phyloP scores from a whole-genome alignment of 768 basidiomycete species.

The Tulasnella calospora region DNA sequence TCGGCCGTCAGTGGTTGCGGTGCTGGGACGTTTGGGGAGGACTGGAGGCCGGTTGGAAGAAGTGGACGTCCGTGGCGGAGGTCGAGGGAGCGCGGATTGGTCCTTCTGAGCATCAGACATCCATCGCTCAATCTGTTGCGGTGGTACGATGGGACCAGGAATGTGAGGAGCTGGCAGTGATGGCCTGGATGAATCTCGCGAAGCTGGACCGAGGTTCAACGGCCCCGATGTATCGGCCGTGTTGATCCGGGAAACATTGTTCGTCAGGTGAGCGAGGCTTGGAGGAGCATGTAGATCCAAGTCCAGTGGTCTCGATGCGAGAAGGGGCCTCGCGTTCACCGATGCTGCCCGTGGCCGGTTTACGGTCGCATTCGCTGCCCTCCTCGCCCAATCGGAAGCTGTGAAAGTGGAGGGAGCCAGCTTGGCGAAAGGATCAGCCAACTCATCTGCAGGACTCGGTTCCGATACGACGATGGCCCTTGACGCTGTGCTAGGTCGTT shows the following conservation, averaged over 20 bases:
- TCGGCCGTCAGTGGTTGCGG: slow-evolving; percentile 2
- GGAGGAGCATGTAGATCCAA: not conserved
- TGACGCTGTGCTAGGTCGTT: not conserved
- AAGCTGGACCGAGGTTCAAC: not conserved
- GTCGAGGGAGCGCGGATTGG: not conserved
- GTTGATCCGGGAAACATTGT: not conserved
- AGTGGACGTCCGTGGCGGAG: not conserved
- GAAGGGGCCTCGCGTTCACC: not conserved
- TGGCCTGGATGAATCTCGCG: not conserved
- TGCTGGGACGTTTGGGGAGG: slow-evolving; percentile 10
- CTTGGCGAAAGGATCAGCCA: not conserved
- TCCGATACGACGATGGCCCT: not conserved
- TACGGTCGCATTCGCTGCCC: not conserved
- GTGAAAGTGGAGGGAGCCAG: not conserved
- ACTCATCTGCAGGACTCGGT: not conserved
- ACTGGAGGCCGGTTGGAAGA: not conserved
- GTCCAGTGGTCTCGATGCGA: not conserved
- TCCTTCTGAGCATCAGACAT: slow-evolving; percentile 15
- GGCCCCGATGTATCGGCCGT: not conserved
- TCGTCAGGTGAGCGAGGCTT: not conserved
- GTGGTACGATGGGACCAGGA: slow-evolving; percentile 21
- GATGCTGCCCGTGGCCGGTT: not conserved
- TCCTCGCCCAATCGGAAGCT: not conserved
- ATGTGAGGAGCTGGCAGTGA: not conserved
- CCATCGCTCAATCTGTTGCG: slow-evolving; percentile 23